Evolutionary conservation across 345 rosid genomes (phyloP).

Genomic region (Luvunga scandens): DNA sequence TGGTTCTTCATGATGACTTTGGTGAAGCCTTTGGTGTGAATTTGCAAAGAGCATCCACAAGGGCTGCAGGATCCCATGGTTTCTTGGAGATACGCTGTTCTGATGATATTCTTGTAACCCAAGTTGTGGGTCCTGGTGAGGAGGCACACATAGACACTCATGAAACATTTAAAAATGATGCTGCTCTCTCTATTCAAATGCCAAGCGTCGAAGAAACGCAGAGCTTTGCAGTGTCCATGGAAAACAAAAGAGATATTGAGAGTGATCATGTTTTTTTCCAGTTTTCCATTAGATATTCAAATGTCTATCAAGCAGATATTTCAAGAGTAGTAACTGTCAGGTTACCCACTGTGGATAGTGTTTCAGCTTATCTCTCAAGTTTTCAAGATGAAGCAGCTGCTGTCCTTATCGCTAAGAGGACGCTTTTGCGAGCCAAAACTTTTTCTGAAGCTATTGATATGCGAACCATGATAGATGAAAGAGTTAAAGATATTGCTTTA

Average conservation of each 20-base stretch:
- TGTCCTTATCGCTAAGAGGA: slow-evolving; percentile 86
- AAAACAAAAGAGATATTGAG: slow-evolving; percentile 76
- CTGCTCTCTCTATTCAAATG: slow-evolving; percentile 74
- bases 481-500: slow-evolving; percentile 81
- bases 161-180: slow-evolving; percentile 67
- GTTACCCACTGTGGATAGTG: slow-evolving; percentile 80
- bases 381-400: slow-evolving; percentile 86
- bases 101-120: slow-evolving; percentile 83
- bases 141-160: slow-evolving; percentile 76
- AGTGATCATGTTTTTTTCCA: slow-evolving; percentile 71
- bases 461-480: slow-evolving; percentile 78
- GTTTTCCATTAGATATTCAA: slow-evolving; percentile 73
- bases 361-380: slow-evolving; percentile 81
- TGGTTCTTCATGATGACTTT: slow-evolving; percentile 97
- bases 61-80: slow-evolving; percentile 87
- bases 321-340: slow-evolving; percentile 80
- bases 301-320: slow-evolving; percentile 85
- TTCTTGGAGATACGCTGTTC: slow-evolving; percentile 91
- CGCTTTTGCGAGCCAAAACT: slow-evolving; percentile 68
- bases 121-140: slow-evolving; percentile 97
- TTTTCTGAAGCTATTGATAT: slow-evolving; percentile 66
- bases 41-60: slow-evolving; percentile 85
- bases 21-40: slow-evolving; percentile 98
- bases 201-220: slow-evolving; percentile 92
- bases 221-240: slow-evolving; percentile 86